phyloP scores from a whole-genome alignment of 2,329 filamentous ascomycete species.

The Phialophora verrucosa region DNA sequence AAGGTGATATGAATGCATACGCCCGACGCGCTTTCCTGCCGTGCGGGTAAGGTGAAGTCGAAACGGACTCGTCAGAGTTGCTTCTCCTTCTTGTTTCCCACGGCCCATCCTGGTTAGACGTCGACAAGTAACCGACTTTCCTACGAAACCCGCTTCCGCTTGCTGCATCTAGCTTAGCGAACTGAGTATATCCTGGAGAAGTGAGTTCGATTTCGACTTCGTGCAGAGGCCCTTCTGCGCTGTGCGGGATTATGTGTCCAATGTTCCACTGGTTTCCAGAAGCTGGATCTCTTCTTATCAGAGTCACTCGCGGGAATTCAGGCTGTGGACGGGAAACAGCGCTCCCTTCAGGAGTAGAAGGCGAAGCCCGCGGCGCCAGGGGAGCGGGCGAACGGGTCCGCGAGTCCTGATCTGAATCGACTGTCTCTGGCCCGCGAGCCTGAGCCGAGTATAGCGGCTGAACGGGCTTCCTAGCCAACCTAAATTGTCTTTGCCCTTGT shows the following conservation, averaged over 20 bases:
- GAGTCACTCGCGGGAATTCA: constrained; percentile 49
- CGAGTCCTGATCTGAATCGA: neutral
- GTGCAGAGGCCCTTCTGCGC: constrained; percentile 25
- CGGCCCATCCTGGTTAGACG: constrained; percentile 17
- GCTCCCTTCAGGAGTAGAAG: neutral
- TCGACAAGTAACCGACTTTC: constrained; percentile 28
- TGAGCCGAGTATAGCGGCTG: constrained; percentile 11
- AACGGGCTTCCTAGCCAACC: constrained; percentile 28
- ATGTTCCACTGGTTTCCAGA: constrained; percentile 77
- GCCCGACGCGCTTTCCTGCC: constrained; percentile 28
- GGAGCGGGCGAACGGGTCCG: neutral
- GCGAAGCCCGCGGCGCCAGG: neutral
- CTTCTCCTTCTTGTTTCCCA: constrained; percentile 20
- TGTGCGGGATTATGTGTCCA: constrained; percentile 62
- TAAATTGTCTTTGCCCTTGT: constrained; percentile 16
- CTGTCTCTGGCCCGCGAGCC: neutral
- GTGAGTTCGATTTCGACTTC: constrained; percentile 61
- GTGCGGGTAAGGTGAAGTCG: constrained; percentile 1
- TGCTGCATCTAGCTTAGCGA: constrained; percentile 46
- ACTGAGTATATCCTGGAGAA: constrained; percentile 66
- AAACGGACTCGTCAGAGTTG: constrained; percentile 27
- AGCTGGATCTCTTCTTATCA: constrained; percentile 75
- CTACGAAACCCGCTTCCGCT: constrained; percentile 32
- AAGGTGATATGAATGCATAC: constrained; percentile 75
- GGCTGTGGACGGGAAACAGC: neutral